A percentile compares a stretch with the other conserved stretches of the same genome.
Evolutionary conservation across 352 stramenopile genomes (phyloP).

Genomic region (Phytophthora multivora): DNA sequence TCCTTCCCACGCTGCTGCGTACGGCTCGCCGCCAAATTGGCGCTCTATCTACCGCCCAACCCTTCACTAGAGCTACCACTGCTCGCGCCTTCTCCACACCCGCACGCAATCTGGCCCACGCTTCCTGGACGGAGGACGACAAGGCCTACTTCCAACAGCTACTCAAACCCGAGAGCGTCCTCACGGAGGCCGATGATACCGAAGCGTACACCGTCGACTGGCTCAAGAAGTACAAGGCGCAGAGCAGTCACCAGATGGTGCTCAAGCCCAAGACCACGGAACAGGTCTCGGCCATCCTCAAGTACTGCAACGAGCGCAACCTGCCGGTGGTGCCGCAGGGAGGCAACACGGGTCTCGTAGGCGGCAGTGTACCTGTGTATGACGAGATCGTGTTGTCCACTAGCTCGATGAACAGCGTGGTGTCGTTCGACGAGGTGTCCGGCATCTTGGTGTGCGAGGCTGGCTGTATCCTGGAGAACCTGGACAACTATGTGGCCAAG

Average conservation of each 20-base stretch:
- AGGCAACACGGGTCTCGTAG: slow-evolving; percentile 98
- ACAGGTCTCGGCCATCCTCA: slow-evolving; percentile 89
- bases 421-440: slow-evolving; percentile 90
- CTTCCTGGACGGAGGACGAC: slow-evolving; percentile 67
- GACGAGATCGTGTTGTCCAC: slow-evolving; percentile 95
- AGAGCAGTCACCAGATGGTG: slow-evolving; percentile 71
- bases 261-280: slow-evolving; percentile 88
- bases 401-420: slow-evolving; percentile 91
- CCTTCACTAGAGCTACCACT: not conserved
- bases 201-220: slow-evolving; percentile 80
- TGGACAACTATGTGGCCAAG: slow-evolving; percentile 90
- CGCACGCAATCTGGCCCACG: slow-evolving; percentile 47
- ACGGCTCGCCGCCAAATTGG: slow-evolving; percentile 12
- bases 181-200: slow-evolving; percentile 73
- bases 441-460: slow-evolving; percentile 88
- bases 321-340: slow-evolving; percentile 95
- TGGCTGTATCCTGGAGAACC: slow-evolving; percentile 94
- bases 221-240: slow-evolving; percentile 84
- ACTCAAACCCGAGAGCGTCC: slow-evolving; percentile 62
- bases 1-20: slow-evolving; percentile 29
- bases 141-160: slow-evolving; percentile 69
- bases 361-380: slow-evolving; percentile 88
- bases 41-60: slow-evolving; percentile 2
- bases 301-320: slow-evolving; percentile 91
- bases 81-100: slow-evolving; percentile 36